Base-by-base conservation (phyloP, 2,329 filamentous ascomycete species). In the Biscogniauxia marginata region DNA sequence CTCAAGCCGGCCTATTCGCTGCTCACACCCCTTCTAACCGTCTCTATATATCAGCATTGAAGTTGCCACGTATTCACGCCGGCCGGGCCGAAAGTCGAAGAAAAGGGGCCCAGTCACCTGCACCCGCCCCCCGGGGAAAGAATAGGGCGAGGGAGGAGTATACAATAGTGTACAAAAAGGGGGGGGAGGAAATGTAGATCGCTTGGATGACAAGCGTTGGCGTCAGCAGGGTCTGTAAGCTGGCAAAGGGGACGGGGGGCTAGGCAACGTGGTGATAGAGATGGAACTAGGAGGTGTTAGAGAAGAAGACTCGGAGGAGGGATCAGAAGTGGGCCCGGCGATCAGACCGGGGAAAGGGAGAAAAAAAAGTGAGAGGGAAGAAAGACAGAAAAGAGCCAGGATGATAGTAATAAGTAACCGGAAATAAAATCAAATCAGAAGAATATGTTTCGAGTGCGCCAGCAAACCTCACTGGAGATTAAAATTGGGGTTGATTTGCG, bases 401-500 rank as follows among this genome's bases (percentile, higher is more conserved):
- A 39, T 16, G 30, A 39, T 16, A 39, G n/a, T 4, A 6, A 39
- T 11, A 9, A 30, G 8, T 30, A 30, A 7, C 13, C 3, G 8
- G 13, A 30, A 30, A 30, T 30, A 8, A 30, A 8, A 7, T 30
- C 52, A 53, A 53, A 39, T 60, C 46, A 56, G 59, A 59, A 46
- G 56, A 23, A 59, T 39, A 39, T 39, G 30, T 39, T 39, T 39
- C 13, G 30, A 16, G 30, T 39, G 30, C 30, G 30, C 30, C 30
- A 39, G 9, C 30, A 39, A 39, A 39, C 30, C 30, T 56, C 30
- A 16, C 30, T 39, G 30, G 30, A 39, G 30, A 60, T 61, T 63
- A 63, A 65, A 67, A 64, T 60, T 48, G 64, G 65, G 63, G 61
- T 53, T 53, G 53, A 58, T 63, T 60, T 61, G 55, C 64, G 62